Conservation (phyloP, 345 rosid species). For the Mangifera indica region DNA sequence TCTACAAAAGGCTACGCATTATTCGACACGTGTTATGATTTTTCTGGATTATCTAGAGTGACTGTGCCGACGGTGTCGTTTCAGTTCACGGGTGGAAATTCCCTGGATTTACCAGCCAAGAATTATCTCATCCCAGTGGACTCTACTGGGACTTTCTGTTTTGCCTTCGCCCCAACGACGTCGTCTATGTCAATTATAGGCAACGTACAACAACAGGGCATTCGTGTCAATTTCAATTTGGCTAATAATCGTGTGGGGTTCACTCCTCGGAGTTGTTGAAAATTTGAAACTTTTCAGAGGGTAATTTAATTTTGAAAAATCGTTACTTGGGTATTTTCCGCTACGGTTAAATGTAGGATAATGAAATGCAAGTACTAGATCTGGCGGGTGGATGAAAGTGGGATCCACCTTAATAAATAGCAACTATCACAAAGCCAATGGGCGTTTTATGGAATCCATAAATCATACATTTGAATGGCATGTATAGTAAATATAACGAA, state of each 20-base stretch:
- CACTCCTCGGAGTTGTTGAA: constrained; percentile 57
- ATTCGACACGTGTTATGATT: constrained; percentile 92
- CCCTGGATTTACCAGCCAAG: constrained; percentile 64
- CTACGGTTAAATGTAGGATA: neutral
- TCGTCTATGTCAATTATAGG: constrained; percentile 83
- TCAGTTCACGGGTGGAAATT: constrained; percentile 55
- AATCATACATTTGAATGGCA: too few relatives aligned
- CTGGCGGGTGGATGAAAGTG: too few relatives aligned
- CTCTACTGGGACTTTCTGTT: constrained; percentile 69
- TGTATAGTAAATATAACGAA: too few relatives aligned
- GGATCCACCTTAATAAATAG: too few relatives aligned
- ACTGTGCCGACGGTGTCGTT: constrained; percentile 80
- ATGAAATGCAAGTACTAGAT: too few relatives aligned
- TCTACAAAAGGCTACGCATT: constrained; percentile 51
- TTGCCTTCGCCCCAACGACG: constrained; percentile 93
- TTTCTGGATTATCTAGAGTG: constrained; percentile 55
- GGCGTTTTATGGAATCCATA: too few relatives aligned
- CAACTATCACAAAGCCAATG: too few relatives aligned
- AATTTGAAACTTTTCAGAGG: neutral
- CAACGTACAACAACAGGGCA: constrained; percentile 94
- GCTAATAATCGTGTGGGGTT: constrained; percentile 63
- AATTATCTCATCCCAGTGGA: constrained; percentile 81
- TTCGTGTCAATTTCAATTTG: constrained; percentile 80
- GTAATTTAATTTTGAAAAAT: neutral
- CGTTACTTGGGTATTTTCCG: neutral